Conservation (phyloP, 306 rosid genomes). For the Quercus engelmannii region DNA sequence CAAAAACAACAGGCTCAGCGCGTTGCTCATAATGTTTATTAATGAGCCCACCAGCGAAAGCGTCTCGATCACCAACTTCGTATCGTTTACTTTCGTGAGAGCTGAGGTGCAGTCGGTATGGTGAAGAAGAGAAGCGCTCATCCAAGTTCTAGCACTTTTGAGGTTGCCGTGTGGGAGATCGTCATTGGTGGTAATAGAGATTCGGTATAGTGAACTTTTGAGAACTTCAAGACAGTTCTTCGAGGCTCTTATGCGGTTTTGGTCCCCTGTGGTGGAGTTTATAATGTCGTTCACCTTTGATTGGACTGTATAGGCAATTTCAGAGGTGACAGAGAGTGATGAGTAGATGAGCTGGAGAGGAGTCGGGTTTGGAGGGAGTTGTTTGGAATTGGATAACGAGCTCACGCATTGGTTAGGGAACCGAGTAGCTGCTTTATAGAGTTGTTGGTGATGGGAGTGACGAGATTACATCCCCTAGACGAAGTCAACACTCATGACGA, state of each 20-base stretch:
- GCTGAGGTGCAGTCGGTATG: constrained; percentile 78
- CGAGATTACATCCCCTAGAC: no score
- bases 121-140: constrained; percentile 59
- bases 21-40: constrained; percentile 49
- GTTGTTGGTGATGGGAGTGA: constrained; percentile 14
- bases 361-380: constrained; percentile 34
- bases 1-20: constrained; percentile 55
- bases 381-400: constrained; percentile 28
- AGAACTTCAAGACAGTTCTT: constrained; percentile 53
- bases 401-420: constrained; percentile 51
- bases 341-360: constrained; percentile 42
- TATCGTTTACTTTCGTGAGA: constrained; percentile 74
- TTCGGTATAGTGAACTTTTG: constrained; percentile 43
- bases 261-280: constrained; percentile 25
- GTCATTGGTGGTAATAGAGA: constrained; percentile 36
- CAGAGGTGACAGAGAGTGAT: constrained; percentile 40
- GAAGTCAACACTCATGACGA: no score
- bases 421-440: constrained; percentile 73
- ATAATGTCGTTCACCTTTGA: constrained; percentile 48
- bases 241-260: constrained; percentile 63
- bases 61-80: constrained; percentile 40
- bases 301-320: constrained; percentile 49
- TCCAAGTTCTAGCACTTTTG: constrained; percentile 69
- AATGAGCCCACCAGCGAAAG: constrained; percentile 53
- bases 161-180: constrained; percentile 35